phyloP scores from a whole-genome alignment of 1,284 basidiomycete genomes.

The Leccinum cinnamomeum region DNA sequence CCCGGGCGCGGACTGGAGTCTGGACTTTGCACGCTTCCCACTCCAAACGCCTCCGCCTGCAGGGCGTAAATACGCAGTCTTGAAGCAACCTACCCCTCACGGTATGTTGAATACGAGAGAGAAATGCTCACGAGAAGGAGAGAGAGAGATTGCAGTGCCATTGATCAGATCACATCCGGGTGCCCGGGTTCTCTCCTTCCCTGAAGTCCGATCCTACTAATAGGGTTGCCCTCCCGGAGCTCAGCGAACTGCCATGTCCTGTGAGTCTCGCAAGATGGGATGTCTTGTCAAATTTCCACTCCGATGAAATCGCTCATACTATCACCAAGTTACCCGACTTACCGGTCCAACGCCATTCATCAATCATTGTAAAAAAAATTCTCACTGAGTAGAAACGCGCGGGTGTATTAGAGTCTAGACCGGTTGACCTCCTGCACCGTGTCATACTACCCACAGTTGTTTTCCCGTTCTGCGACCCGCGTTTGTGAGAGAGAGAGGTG shows the following conservation, averaged over 20 bases:
- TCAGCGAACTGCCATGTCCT: background rate
- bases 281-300: background rate
- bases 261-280: background rate
- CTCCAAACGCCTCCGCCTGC: background rate
- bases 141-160: background rate
- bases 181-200: background rate
- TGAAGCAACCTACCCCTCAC: background rate
- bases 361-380: background rate
- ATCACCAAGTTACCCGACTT: background rate
- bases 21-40: background rate
- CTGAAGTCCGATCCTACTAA: background rate
- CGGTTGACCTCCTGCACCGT: background rate
- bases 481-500: background rate
- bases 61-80: background rate
- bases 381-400: background rate
- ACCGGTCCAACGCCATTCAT: background rate
- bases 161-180: background rate
- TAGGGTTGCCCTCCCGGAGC: background rate
- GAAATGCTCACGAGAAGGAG: background rate
- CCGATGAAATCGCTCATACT: background rate
- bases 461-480: background rate
- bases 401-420: constrained; percentile 1
- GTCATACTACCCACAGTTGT: constrained; percentile 2
- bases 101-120: background rate
- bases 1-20: background rate